Conservation (phyloP, 2,329 filamentous ascomycete species). For the Hypoxylon sp. region DNA sequence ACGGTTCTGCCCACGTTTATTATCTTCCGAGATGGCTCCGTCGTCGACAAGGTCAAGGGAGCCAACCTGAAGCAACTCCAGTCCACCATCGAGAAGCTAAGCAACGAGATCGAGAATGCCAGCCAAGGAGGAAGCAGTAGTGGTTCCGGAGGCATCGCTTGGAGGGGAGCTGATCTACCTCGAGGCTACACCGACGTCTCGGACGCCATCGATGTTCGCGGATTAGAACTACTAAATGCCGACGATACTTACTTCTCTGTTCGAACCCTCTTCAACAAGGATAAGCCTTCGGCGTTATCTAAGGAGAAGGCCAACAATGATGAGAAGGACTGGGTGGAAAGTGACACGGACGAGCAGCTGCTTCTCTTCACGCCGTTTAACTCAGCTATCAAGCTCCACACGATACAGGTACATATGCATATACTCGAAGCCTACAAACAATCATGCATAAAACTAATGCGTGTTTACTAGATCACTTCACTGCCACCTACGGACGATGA, state of each 20-base stretch:
- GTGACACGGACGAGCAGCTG: constrained; percentile 96
- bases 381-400: constrained; percentile 89
- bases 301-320: constrained; percentile 96
- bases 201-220: constrained; percentile 81
- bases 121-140: constrained; percentile 63
- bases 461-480: constrained; percentile 80
- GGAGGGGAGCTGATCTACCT: constrained; percentile 82
- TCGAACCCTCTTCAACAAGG: constrained; percentile 80
- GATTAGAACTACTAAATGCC: constrained; percentile 89
- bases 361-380: constrained; percentile 94
- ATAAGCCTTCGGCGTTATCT: constrained; percentile 73
- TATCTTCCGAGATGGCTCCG: constrained; percentile 80
- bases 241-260: constrained; percentile 83
- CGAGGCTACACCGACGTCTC: constrained; percentile 89
- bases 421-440: not conserved
- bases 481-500: constrained; percentile 72
- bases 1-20: constrained; percentile 91
- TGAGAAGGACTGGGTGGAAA: constrained; percentile 89
- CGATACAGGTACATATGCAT: constrained; percentile 69
- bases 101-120: constrained; percentile 72
- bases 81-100: constrained; percentile 78
- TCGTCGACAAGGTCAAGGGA: constrained; percentile 78
- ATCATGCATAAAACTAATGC: constrained; percentile 31
- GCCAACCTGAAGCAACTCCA: constrained; percentile 80
- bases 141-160: constrained; percentile 65